Evolutionary conservation across 257 asterid species (phyloP).

Genomic region (Solanum habrochaites): DNA sequence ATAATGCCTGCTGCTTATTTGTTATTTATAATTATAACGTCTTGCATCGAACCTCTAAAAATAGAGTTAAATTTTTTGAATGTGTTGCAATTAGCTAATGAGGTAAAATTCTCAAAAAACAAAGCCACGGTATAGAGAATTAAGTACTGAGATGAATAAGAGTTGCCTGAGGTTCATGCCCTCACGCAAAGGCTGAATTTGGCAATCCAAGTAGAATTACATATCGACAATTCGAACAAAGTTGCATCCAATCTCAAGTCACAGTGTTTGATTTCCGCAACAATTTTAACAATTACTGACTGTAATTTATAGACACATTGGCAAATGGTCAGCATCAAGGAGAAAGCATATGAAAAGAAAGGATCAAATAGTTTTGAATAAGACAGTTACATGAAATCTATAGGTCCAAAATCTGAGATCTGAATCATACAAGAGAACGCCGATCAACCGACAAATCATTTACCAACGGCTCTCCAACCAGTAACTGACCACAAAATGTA

Average conservation of each 20-base stretch:
- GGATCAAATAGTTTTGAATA: background rate
- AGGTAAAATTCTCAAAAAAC: background rate
- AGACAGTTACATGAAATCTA: background rate
- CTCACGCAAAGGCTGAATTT: background rate
- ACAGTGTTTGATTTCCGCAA: background rate
- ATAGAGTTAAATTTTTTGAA: background rate
- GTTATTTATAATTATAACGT: background rate
- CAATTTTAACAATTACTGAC: background rate
- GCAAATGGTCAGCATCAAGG: background rate
- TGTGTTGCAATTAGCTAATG: background rate
- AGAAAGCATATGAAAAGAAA: background rate
- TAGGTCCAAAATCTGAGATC: slow-evolving; percentile 4
- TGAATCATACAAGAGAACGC: background rate
- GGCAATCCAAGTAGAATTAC: background rate
- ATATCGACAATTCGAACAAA: background rate
- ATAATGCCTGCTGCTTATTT: background rate
- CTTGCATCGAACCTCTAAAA: background rate
- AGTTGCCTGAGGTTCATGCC: background rate
- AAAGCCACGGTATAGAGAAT: background rate
- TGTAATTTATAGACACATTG: background rate
- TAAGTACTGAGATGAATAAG: background rate
- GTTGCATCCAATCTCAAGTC: background rate
- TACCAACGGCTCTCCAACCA: background rate
- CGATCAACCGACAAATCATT: background rate
- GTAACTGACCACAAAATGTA: background rate